These are phyloP conservation scores for Ogataea corticis DNA, from an alignment of 805 yeast genomes.

Conservation along the genomic window DNA sequence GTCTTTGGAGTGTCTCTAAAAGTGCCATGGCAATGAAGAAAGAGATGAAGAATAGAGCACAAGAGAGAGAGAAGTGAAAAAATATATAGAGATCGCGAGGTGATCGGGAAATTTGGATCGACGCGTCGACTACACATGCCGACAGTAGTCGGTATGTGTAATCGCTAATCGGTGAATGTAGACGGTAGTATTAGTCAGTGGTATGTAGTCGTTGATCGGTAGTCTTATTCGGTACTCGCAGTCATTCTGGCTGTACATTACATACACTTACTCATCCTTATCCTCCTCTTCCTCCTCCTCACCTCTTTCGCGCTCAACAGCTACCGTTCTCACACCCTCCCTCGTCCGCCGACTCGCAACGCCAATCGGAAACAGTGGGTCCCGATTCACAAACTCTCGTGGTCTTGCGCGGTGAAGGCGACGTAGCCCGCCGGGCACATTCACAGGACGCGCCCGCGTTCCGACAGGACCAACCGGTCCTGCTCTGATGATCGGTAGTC, in stretches of 20 bases:
- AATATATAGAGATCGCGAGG: too few species aligned
- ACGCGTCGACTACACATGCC: too few species aligned
- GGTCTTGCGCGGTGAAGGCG: background rate
- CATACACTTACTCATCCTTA: background rate
- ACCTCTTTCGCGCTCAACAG: slow-evolving; percentile 8
- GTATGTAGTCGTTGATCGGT: too few species aligned
- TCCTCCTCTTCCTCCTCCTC: slow-evolving; percentile 3
- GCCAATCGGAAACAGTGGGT: slow-evolving; percentile 44
- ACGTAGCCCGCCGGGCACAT: too few species aligned
- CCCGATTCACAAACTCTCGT: slow-evolving; percentile 21
- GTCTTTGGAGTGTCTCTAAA: slow-evolving; percentile 45
- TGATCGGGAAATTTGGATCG: too few species aligned
- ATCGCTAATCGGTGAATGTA: too few species aligned
- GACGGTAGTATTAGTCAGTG: too few species aligned
- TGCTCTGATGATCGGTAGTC: slow-evolving; percentile 18
- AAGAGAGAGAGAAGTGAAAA: too few species aligned
- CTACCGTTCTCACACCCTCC: slow-evolving; percentile 43
- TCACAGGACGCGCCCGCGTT: too few species aligned
- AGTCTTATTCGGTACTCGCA: background rate
- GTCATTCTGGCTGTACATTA: background rate
- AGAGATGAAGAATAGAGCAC: too few species aligned
- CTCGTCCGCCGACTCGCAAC: slow-evolving; percentile 49
- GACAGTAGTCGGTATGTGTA: too few species aligned
- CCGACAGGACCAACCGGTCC: slow-evolving; percentile 1
- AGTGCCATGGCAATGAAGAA: slow-evolving; percentile 55